Evolutionary conservation across 1,139 yeast species (phyloP), one percentile per base, ranked within the genome.

Genomic region (Komagataea norvegica): DNA sequence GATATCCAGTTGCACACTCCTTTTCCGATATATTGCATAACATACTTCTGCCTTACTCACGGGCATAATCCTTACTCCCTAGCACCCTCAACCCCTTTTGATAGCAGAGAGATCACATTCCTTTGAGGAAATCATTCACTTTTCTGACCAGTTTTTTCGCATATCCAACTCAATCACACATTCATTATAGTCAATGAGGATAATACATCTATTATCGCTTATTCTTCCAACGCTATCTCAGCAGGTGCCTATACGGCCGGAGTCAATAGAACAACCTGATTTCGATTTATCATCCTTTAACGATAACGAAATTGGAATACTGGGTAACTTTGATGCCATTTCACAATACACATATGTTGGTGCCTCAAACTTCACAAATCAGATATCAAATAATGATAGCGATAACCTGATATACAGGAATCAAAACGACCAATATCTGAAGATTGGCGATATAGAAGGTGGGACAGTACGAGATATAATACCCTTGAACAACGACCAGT

Each of bases 281-380:
- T 40, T 54, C 8, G 55, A 55, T 39, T 41, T 59, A 5, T 40
- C 53, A 8, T 43, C 48, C 6, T 50, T 47, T 33, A 41, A 49
- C 17, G 72, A 77, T 24, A 61, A 65, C 15, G 54, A 66, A 40
- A 61, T 86, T 34, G 79, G 82, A 6, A 50, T 85, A 14, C 68
- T 83, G 36, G 96, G 95, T 8, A 62, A 69, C 29, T 82, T 76
- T 49, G 72, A 75, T 42, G 77, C 81, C 13, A 56, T 82, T 21
- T 73, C 91, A 2, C 64, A 68, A 37, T 80, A 80, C 59, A 54
- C 66, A 25, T 77, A 70, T 48, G 53, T 59, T 22, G 85, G 85
- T 38, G 79, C 72, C 41, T 62, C 64, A 33, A 64, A 67, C 44
- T 59, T 66, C 38, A 62, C 68, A 36, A 49, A 50, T 36, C 45